Percentiles rank a stretch among this genome's conserved stretches.
Conservation (phyloP, 768 basidiomycete species). For the Leucocoprinus birnbaumii region DNA sequence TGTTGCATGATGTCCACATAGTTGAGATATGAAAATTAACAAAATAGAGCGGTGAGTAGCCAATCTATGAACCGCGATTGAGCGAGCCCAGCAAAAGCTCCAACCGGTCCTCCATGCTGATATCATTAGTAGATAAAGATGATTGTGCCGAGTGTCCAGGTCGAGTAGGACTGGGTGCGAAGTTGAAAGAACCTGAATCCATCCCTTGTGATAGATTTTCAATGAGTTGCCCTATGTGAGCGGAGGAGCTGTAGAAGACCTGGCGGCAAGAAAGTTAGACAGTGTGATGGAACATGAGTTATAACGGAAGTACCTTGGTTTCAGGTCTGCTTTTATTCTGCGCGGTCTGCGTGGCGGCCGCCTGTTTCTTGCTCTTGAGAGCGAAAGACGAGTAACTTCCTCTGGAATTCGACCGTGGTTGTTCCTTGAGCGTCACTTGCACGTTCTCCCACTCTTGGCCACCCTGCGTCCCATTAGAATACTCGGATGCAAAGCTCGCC, state of each 20-base stretch:
- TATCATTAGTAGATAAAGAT: constrained; percentile 62
- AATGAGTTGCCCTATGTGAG: constrained; percentile 80
- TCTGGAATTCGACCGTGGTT: constrained; percentile 62
- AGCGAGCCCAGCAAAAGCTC: constrained; percentile 67
- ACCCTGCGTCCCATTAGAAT: constrained; percentile 48
- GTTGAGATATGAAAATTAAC: constrained; percentile 19
- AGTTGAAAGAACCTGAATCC: constrained; percentile 84
- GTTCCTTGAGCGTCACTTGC: constrained; percentile 77
- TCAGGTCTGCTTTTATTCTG: constrained; percentile 65
- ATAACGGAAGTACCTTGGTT: constrained; percentile 83
- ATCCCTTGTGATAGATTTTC: constrained; percentile 79
- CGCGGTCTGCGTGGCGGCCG: too few species aligned
- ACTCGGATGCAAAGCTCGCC: constrained; percentile 73
- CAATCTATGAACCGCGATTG: constrained; percentile 23
- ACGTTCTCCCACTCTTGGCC: constrained; percentile 45
- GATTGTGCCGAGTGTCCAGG: constrained; percentile 56
- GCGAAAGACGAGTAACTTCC: constrained; percentile 61
- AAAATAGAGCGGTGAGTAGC: constrained; percentile 20
- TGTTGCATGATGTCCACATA: not conserved
- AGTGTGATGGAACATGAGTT: constrained; percentile 25
- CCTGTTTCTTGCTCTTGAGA: constrained; percentile 50
- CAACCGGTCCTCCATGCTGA: constrained; percentile 73
- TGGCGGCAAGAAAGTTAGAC: constrained; percentile 25
- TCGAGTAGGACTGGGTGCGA: constrained; percentile 40
- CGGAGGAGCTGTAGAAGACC: constrained; percentile 74